These are phyloP conservation scores for Primulina tabacum DNA, from an alignment of 257 asterid species.

Conservation along the genomic window DNA sequence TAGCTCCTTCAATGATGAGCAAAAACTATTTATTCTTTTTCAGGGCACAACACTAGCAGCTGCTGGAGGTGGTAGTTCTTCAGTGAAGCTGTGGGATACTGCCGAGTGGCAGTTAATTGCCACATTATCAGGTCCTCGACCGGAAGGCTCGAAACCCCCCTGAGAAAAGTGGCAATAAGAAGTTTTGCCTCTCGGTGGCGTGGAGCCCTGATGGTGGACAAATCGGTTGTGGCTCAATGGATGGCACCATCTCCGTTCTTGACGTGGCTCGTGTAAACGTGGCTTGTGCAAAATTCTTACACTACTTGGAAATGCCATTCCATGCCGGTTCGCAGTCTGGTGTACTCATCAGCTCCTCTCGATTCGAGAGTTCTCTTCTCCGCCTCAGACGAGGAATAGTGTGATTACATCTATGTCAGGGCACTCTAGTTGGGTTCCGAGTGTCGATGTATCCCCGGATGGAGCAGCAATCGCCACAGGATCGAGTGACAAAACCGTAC, in stretches of 20 bases:
- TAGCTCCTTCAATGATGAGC: background rate
- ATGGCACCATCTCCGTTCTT: conserved; percentile 87
- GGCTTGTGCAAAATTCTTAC: conserved; percentile 69
- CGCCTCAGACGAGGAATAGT: conserved; percentile 84
- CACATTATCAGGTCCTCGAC: conserved; percentile 78
- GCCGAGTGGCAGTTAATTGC: conserved; percentile 67
- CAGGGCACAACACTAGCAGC: conserved; percentile 94
- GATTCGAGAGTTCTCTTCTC: conserved; percentile 81
- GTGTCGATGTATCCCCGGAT: conserved; percentile 83
- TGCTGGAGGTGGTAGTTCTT: conserved; percentile 98
- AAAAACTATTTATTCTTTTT: conserved; percentile 13
- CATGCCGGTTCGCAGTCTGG: conserved; percentile 92
- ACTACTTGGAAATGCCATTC: conserved; percentile 87
- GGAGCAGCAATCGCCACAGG: conserved; percentile 93
- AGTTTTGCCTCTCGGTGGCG: conserved; percentile 90
- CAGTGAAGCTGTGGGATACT: conserved; percentile 92
- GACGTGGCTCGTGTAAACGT: conserved; percentile 82
- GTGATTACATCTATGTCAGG: conserved; percentile 75
- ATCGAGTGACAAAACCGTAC: conserved; percentile 76
- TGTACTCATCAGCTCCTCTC: conserved; percentile 70
- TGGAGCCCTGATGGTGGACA: conserved; percentile 88
- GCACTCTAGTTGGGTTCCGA: conserved; percentile 87
- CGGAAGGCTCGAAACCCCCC: conserved; percentile 67
- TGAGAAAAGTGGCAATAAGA: conserved; percentile 71
- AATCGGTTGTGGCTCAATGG: conserved; percentile 86